A percentile compares a stretch with the other conserved stretches of the same genome.
Evolutionary conservation across 441 rosid genomes (phyloP).

Genomic region (Dalechampia spathulata): DNA sequence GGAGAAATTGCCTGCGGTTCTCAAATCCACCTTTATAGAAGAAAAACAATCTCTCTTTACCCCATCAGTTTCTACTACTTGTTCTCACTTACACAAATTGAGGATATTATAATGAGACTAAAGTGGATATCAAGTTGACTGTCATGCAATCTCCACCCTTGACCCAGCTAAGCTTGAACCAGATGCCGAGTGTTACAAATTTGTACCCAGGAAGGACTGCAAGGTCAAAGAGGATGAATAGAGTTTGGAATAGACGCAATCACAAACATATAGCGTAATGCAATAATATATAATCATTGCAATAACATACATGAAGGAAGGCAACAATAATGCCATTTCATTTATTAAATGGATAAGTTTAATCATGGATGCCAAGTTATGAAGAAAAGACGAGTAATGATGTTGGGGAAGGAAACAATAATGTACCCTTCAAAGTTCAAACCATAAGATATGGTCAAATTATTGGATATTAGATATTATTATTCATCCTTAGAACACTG

Average conservation of each 20-base stretch:
- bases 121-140: constrained; percentile 23
- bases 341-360: not conserved
- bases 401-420: too few species aligned
- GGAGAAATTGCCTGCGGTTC: constrained; percentile 21
- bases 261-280: not conserved
- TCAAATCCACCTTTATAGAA: constrained; percentile 23
- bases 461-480: not conserved
- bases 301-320: not conserved
- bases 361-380: too few species aligned
- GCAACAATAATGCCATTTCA: not conserved
- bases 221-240: not conserved
- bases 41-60: constrained; percentile 14
- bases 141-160: not conserved
- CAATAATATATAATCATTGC: not conserved
- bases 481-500: not conserved
- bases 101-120: constrained; percentile 23
- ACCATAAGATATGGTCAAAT: not conserved
- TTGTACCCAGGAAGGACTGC: constrained; percentile 55
- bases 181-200: constrained; percentile 26
- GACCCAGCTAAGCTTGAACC: constrained; percentile 9
- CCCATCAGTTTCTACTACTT: constrained; percentile 24
- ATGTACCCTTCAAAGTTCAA: too few species aligned
- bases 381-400: too few species aligned
- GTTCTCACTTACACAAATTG: constrained; percentile 36
- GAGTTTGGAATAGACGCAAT: not conserved